Evolutionary conservation across 306 rosid genomes (phyloP).

Genomic region (Dalbergia cultrata): DNA sequence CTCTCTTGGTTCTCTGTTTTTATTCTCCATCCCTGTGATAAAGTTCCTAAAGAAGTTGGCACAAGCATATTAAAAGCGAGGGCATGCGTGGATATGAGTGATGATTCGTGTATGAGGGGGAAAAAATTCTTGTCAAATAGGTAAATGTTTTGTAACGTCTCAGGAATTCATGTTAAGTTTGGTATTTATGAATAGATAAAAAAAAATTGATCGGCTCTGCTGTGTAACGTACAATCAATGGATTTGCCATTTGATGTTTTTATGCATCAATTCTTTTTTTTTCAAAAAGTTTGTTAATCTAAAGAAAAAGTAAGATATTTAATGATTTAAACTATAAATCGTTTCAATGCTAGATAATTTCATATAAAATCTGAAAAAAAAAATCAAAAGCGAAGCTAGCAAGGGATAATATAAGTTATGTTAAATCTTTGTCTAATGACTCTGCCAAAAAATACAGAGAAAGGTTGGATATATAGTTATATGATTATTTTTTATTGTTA

Average conservation of each 20-base stretch:
- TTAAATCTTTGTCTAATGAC: too few relatives aligned
- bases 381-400: too few relatives aligned
- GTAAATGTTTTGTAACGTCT: constrained; percentile 21
- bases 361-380: too few relatives aligned
- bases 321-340: too few relatives aligned
- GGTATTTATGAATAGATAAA: neutral
- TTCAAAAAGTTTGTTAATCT: too few relatives aligned
- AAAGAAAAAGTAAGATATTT: too few relatives aligned
- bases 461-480: too few relatives aligned
- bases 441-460: too few relatives aligned
- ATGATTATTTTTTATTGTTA: too few relatives aligned
- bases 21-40: constrained; percentile 44
- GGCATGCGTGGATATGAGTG: constrained; percentile 2
- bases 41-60: constrained; percentile 42
- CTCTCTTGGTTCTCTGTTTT: neutral
- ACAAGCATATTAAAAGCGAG: constrained; percentile 50
- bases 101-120: neutral
- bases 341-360: too few relatives aligned
- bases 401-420: too few relatives aligned
- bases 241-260: neutral
- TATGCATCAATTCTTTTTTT: too few relatives aligned
- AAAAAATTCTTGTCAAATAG: constrained; percentile 26
- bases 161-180: neutral
- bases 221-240: neutral
- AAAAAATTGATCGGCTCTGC: neutral